Percentiles rank a stretch among this genome's conserved stretches.
These are phyloP conservation scores for Thoreauomyces humboldtii DNA, from an alignment of 192 early-diverging fungal species.

Conservation along the genomic window DNA sequence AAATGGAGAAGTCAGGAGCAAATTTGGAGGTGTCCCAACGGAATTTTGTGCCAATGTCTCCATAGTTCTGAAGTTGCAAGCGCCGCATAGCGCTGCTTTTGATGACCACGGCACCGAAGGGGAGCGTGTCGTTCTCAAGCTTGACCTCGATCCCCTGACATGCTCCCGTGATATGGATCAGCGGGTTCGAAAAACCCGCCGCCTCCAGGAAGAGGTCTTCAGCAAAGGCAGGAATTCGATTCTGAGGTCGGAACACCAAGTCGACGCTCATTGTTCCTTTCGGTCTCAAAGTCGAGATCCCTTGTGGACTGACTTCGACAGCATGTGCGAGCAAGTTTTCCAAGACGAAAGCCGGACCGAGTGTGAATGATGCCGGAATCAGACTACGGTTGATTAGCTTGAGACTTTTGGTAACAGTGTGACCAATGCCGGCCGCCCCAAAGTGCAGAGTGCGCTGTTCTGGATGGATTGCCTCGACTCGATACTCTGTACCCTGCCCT, in stretches of 20 bases:
- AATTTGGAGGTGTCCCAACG: conserved; percentile 50
- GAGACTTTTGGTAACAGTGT: conserved; percentile 29
- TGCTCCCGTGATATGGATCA: conserved; percentile 46
- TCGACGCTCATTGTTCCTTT: conserved; percentile 45
- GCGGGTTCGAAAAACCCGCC: conserved; percentile 36
- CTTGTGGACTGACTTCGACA: conserved; percentile 31
- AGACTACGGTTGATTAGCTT: conserved; percentile 54
- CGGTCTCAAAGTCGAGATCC: conserved; percentile 38
- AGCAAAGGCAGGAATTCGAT: conserved; percentile 48
- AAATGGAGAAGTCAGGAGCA: conserved; percentile 53
- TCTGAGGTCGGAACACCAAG: conserved; percentile 46
- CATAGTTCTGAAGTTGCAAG: conserved; percentile 55
- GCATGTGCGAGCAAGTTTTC: conserved; percentile 34
- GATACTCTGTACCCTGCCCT: conserved; percentile 50
- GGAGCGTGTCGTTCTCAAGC: conserved; percentile 56
- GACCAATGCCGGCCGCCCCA: conserved; percentile 55
- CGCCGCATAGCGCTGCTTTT: conserved; percentile 50
- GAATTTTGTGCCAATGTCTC: conserved; percentile 59
- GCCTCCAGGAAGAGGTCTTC: conserved; percentile 54
- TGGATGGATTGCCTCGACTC: conserved; percentile 40
- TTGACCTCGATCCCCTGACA: conserved; percentile 60
- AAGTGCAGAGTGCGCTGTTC: conserved; percentile 50
- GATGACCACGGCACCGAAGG: conserved; percentile 63
- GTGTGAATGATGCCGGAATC: conserved; percentile 41
- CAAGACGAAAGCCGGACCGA: conserved; percentile 40